These are phyloP conservation scores for Przewalskia tangutica DNA, from an alignment of 257 asterid species.

Conservation along the genomic window DNA sequence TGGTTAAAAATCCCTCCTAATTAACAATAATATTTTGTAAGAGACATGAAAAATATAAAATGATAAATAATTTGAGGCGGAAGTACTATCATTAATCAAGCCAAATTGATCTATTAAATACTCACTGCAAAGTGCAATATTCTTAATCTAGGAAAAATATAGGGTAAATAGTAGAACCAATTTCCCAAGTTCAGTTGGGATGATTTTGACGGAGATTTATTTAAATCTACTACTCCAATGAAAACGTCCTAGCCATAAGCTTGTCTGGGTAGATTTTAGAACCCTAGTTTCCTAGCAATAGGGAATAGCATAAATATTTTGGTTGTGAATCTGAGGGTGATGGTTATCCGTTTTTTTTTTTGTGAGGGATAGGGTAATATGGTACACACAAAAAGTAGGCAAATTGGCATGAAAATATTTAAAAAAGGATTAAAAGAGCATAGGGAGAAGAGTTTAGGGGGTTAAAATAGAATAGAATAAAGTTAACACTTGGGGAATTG, in stretches of 20 bases:
- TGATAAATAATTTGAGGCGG: too few relatives aligned
- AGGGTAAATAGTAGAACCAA: neutral
- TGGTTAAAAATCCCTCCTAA: too few relatives aligned
- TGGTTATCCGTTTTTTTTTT: too few relatives aligned
- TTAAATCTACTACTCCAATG: neutral
- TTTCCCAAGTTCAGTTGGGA: neutral
- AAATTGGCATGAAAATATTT: constrained; percentile 12
- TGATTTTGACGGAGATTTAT: neutral
- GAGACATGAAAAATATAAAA: too few relatives aligned
- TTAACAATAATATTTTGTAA: too few relatives aligned
- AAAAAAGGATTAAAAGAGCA: constrained; percentile 3
- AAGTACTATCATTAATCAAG: neutral
- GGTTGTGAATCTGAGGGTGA: neutral
- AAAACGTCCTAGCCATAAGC: neutral
- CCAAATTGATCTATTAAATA: neutral
- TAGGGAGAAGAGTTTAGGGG: constrained; percentile 14
- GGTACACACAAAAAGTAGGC: neutral
- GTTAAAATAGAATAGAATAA: neutral
- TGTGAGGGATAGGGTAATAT: neutral
- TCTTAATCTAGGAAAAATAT: neutral
- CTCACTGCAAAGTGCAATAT: neutral
- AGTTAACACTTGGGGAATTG: constrained; percentile 15
- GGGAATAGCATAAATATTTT: neutral
- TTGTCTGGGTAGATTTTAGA: neutral
- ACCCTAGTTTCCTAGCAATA: neutral